Percentiles rank a stretch among this genome's conserved stretches.
These are phyloP conservation scores for Pterocarpus macrocarpus DNA, from an alignment of 306 rosid genomes.

Conservation along the genomic window DNA sequence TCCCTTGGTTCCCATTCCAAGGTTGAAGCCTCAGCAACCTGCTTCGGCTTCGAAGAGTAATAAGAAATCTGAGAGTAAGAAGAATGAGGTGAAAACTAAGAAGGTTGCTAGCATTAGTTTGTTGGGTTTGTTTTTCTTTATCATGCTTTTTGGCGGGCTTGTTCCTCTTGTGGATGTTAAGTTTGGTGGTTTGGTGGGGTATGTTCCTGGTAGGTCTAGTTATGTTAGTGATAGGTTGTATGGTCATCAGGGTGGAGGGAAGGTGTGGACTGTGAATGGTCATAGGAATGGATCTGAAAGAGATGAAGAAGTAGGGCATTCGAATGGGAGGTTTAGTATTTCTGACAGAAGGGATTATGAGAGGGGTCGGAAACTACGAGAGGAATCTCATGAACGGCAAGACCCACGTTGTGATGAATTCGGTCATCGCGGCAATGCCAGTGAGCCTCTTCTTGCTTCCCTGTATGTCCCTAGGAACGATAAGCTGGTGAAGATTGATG, in stretches of 20 bases:
- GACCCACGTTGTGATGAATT: slow-evolving; percentile 50
- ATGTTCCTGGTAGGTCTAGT: slow-evolving; percentile 56
- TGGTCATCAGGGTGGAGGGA: slow-evolving; percentile 63
- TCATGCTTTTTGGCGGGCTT: slow-evolving; percentile 84
- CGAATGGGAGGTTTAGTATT: slow-evolving; percentile 57
- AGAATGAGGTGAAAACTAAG: slow-evolving; percentile 79
- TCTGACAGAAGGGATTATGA: slow-evolving; percentile 50
- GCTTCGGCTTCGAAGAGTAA: slow-evolving; percentile 54
- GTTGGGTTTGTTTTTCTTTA: slow-evolving; percentile 81
- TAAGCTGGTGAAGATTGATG: slow-evolving; percentile 93
- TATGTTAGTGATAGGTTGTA: slow-evolving; percentile 59
- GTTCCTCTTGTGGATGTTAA: slow-evolving; percentile 71
- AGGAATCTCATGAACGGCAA: slow-evolving; percentile 49
- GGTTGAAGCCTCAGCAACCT: slow-evolving; percentile 77
- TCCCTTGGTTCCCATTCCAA: slow-evolving; percentile 93
- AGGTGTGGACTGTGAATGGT: slow-evolving; percentile 61
- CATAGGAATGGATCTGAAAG: slow-evolving; percentile 64
- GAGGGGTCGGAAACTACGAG: slow-evolving; percentile 49
- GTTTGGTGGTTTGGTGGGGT: slow-evolving; percentile 63
- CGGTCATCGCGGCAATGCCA: slow-evolving; percentile 60
- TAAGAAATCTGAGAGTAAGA: slow-evolving; percentile 67
- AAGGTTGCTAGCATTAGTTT: slow-evolving; percentile 97
- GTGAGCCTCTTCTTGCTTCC: slow-evolving; percentile 94
- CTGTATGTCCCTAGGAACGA: slow-evolving; percentile 96
- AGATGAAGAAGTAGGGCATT: slow-evolving; percentile 48